Evolutionary conservation across 768 basidiomycete species (phyloP).

Genomic region (Cyathus striatus): DNA sequence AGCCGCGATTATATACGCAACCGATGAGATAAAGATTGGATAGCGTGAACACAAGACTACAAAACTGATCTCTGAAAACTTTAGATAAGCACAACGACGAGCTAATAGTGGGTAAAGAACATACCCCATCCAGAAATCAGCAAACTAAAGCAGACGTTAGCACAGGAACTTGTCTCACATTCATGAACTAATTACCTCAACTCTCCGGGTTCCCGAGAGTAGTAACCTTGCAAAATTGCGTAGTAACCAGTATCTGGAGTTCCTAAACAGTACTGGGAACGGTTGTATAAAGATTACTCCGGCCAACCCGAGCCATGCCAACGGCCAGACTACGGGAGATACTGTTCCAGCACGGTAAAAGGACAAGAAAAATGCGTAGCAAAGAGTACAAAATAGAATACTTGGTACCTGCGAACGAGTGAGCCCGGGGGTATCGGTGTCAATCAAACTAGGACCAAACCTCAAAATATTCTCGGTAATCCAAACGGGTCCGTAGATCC

Average conservation of each 20-base stretch:
- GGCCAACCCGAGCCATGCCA: slow-evolving; percentile 73
- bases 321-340: slow-evolving; percentile 71
- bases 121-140: slow-evolving; percentile 89
- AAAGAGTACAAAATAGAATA: slow-evolving; percentile 69
- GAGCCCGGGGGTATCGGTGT: neutral
- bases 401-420: slow-evolving; percentile 57
- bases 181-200: slow-evolving; percentile 53
- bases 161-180: slow-evolving; percentile 1
- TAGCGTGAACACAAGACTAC: slow-evolving; percentile 72
- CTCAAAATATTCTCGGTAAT: slow-evolving; percentile 70
- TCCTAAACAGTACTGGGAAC: slow-evolving; percentile 54
- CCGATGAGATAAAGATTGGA: slow-evolving; percentile 68
- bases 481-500: slow-evolving; percentile 63
- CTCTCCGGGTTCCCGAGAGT: slow-evolving; percentile 61
- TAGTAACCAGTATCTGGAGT: slow-evolving; percentile 80
- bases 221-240: slow-evolving; percentile 58
- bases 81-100: slow-evolving; percentile 1
- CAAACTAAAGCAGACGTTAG: slow-evolving; percentile 42
- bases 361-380: slow-evolving; percentile 82
- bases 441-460: slow-evolving; percentile 22
- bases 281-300: slow-evolving; percentile 68
- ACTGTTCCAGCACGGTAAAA: slow-evolving; percentile 60
- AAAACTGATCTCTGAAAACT: slow-evolving; percentile 68
- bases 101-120: slow-evolving; percentile 10
- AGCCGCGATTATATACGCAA: slow-evolving; percentile 64